Conservation (phyloP, 495 filamentous ascomycete species). For the Penicillium pulvis region DNA sequence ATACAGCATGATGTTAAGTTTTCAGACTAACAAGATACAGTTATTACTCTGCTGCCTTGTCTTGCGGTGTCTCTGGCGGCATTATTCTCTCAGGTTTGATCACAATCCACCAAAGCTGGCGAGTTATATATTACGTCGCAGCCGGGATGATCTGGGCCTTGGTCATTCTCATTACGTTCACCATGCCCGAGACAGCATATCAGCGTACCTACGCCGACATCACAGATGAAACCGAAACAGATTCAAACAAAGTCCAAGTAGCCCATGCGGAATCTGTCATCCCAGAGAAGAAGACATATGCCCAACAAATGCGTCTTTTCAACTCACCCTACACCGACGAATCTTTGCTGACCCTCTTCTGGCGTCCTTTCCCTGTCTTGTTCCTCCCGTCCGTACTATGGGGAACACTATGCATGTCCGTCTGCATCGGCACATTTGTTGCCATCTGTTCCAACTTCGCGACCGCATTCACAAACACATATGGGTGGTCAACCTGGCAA, state of each 20-base stretch:
- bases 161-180: conserved; percentile 1
- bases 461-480: conserved; percentile 42
- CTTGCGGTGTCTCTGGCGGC: conserved; percentile 4
- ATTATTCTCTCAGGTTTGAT: conserved; percentile 7
- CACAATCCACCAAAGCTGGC: conserved; percentile 11
- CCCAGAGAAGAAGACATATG: conserved; percentile 2
- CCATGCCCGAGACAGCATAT: conserved; percentile 8
- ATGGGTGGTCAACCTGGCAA: conserved; percentile 48
- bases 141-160: conserved; percentile 7
- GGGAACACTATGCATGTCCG: conserved; percentile 47
- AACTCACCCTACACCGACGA: neutral
- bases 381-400: conserved; percentile 52
- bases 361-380: conserved; percentile 29
- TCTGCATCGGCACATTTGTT: conserved; percentile 55
- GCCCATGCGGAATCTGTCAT: neutral
- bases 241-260: neutral
- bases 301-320: neutral
- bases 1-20: too few relatives aligned
- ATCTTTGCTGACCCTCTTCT: neutral
- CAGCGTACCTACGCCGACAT: neutral
- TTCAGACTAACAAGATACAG: neutral
- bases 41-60: conserved; percentile 18
- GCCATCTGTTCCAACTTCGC: conserved; percentile 53
- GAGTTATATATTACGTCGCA: conserved; percentile 7
- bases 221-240: neutral